Conservation (phyloP, 345 rosid genomes). For the Populus simonii region DNA sequence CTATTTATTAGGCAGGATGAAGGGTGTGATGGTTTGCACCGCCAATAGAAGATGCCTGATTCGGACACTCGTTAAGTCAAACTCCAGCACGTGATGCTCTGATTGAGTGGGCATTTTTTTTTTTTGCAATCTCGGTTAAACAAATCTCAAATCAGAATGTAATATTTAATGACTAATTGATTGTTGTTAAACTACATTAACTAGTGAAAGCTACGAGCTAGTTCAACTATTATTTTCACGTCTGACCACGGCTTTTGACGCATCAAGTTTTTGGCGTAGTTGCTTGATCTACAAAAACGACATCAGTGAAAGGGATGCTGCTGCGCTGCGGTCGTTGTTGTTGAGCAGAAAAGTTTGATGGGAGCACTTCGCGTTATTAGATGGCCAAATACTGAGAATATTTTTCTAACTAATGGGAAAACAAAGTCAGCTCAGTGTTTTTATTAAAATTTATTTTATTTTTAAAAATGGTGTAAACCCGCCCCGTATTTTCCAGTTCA, state of each 20-base stretch:
- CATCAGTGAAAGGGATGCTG: not conserved
- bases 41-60: not conserved
- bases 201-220: not conserved
- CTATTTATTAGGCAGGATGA: not conserved
- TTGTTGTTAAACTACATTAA: not conserved
- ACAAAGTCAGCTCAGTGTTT: not conserved
- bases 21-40: not conserved
- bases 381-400: not conserved
- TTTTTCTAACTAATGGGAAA: not conserved
- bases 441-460: too few species aligned
- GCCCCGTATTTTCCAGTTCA: too few species aligned
- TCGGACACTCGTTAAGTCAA: not conserved
- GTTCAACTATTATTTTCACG: not conserved
- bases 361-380: not conserved
- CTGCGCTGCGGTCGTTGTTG: not conserved
- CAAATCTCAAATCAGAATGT: not conserved
- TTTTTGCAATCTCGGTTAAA: not conserved
- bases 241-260: not conserved
- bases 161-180: not conserved
- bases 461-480: too few species aligned
- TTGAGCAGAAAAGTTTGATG: constrained; percentile 5
- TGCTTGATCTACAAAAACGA: constrained; percentile 1
- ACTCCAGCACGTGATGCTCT: not conserved
- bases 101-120: not conserved
- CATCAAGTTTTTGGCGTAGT: not conserved